Conservation (phyloP, 2,329 filamentous ascomycete species). For the Fusarium tupiense region DNA sequence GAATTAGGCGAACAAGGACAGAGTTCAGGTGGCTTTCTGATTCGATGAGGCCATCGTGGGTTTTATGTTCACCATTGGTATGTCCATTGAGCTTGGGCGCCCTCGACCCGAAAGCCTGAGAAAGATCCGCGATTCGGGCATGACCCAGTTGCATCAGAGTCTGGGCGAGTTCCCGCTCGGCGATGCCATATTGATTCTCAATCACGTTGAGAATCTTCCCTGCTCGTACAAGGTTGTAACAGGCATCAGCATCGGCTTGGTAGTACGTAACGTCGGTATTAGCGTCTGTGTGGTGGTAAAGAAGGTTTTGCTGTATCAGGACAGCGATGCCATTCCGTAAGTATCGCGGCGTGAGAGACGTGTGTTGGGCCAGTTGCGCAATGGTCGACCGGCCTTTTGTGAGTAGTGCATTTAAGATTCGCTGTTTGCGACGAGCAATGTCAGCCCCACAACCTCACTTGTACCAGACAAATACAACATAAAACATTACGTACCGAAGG, state of each 20-base stretch:
- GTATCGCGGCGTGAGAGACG: constrained; percentile 77
- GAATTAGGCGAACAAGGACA: constrained; percentile 64
- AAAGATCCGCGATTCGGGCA: constrained; percentile 75
- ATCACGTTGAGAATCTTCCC: constrained; percentile 84
- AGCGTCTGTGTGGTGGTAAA: constrained; percentile 75
- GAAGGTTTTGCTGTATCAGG: constrained; percentile 87
- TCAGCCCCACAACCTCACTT: constrained; percentile 42
- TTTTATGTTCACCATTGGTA: constrained; percentile 47
- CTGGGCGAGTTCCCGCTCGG: constrained; percentile 78
- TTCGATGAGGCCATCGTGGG: constrained; percentile 51
- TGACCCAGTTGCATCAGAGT: constrained; percentile 82
- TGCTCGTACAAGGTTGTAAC: constrained; percentile 83
- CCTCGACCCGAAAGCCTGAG: constrained; percentile 66
- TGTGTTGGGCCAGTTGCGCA: constrained; percentile 74
- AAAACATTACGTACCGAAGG: constrained; percentile 75
- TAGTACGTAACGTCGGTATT: constrained; percentile 77
- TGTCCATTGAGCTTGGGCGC: constrained; percentile 49
- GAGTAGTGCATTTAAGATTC: constrained; percentile 83
- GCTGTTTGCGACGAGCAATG: constrained; percentile 60
- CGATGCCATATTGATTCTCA: constrained; percentile 76
- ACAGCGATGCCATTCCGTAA: constrained; percentile 84
- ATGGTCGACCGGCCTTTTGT: constrained; percentile 81
- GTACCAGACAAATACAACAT: constrained; percentile 13
- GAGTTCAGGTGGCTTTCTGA: constrained; percentile 60
- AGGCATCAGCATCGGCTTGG: constrained; percentile 81